Conservation (phyloP, 2,329 filamentous ascomycete genomes). For the Penicillium griseofulvum region DNA sequence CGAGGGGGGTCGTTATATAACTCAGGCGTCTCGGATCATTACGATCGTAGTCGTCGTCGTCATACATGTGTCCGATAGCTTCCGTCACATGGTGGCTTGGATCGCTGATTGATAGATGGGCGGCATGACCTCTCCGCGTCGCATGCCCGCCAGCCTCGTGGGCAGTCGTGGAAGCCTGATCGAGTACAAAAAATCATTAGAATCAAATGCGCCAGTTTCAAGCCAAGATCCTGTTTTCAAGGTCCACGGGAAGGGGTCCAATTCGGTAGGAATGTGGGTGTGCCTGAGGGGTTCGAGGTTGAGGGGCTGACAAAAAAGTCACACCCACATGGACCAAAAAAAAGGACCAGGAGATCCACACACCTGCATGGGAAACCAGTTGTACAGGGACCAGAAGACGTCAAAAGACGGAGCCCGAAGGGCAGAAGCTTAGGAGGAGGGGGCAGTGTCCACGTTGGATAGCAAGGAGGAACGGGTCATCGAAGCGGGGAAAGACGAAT, state of each 20-base stretch:
- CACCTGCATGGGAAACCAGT: constrained; percentile 41
- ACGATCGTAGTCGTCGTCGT: constrained; percentile 67
- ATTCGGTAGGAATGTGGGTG: not conserved
- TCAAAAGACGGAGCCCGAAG: constrained; percentile 29
- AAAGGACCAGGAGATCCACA: constrained; percentile 18
- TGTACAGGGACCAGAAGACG: constrained; percentile 25
- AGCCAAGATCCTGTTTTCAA: not conserved
- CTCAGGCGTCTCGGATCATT: constrained; percentile 68
- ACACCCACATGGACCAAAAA: not conserved
- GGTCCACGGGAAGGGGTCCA: not conserved
- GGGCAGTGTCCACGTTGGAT: constrained; percentile 21
- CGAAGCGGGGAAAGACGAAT: constrained; percentile 37
- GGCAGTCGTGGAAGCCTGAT: constrained; percentile 43
- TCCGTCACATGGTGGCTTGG: constrained; percentile 93
- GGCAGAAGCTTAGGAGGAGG: constrained; percentile 17
- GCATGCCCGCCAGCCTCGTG: constrained; percentile 48
- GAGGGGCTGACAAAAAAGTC: constrained; percentile 1
- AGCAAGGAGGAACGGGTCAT: constrained; percentile 37
- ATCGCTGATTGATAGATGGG: constrained; percentile 73
- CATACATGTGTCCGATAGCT: constrained; percentile 87
- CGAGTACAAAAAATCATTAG: constrained; percentile 10
- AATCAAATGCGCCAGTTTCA: not conserved
- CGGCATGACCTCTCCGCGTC: constrained; percentile 56
- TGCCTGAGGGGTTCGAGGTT: constrained; percentile 1
- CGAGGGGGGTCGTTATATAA: constrained; percentile 59